A percentile compares a stretch with the other conserved stretches of the same genome.
phyloP scores from a whole-genome alignment of 2,329 filamentous ascomycete genomes.

The Colletotrichum tropicale region DNA sequence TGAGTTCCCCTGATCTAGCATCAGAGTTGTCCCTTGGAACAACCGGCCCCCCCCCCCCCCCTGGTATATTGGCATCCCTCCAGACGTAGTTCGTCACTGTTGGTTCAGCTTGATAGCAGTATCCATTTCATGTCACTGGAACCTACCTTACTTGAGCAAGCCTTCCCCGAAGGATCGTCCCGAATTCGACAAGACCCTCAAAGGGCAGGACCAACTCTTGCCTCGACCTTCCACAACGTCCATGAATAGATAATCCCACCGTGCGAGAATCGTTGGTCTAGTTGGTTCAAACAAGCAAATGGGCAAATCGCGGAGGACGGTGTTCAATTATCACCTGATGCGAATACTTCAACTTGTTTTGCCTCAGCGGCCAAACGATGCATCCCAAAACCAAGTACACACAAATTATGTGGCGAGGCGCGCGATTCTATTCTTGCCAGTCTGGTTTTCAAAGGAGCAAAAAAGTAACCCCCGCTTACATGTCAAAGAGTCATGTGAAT shows the following conservation, averaged over 20 bases:
- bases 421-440: rapidly evolving
- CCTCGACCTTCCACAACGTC: neutral
- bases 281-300: neutral
- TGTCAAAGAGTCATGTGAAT: neutral
- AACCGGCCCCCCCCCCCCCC: no score
- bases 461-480: neutral
- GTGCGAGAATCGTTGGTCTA: neutral
- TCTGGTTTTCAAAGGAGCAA: neutral
- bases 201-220: neutral
- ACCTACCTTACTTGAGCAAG: no score
- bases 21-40: no score
- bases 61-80: neutral
- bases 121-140: no score
- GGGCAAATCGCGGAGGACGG: neutral
- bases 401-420: rapidly evolving
- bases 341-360: neutral
- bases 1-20: neutral
- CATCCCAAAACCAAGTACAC: rapidly evolving
- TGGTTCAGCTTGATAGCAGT: neutral
- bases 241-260: neutral
- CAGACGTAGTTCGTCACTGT: neutral
- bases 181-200: neutral
- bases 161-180: neutral
- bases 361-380: neutral
- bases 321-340: neutral